Percentiles rank a stretch among this genome's conserved stretches.
These are phyloP conservation scores for Mucor circinelloides DNA, from an alignment of 371 early-diverging fungal species.

Conservation along the genomic window DNA sequence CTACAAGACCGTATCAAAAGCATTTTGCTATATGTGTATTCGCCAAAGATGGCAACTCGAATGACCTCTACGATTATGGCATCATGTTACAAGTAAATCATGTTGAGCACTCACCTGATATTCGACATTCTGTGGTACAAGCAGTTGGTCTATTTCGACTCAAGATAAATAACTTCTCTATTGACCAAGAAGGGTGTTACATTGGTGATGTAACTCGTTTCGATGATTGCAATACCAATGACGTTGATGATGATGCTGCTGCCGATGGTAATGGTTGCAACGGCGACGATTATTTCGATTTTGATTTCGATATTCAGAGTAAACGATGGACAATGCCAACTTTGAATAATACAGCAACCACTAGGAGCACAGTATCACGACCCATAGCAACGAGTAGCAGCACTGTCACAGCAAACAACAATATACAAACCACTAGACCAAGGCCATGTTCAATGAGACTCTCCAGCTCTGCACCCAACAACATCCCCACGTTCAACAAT, in stretches of 20 bases:
- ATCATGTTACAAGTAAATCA: constrained; percentile 40
- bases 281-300: neutral
- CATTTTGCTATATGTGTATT: constrained; percentile 59
- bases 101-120: constrained; percentile 28
- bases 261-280: neutral
- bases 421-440: neutral
- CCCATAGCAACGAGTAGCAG: neutral
- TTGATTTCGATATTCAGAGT: neutral
- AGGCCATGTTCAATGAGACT: constrained; percentile 18
- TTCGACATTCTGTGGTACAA: constrained; percentile 32
- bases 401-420: neutral
- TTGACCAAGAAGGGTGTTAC: neutral
- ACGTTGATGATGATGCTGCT: neutral
- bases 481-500: neutral
- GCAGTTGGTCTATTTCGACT: constrained; percentile 24
- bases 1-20: constrained; percentile 32
- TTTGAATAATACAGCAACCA: neutral
- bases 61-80: constrained; percentile 25
- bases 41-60: constrained; percentile 12
- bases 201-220: constrained; percentile 5
- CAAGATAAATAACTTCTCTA: neutral
- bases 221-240: constrained; percentile 5
- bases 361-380: neutral
- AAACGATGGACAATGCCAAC: constrained; percentile 4
- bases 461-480: constrained; percentile 2